Evolutionary conservation across 805 yeast species (phyloP), one percentile per base, ranked within the genome.

Genomic region (Saccharomycopsis fibuligera): DNA sequence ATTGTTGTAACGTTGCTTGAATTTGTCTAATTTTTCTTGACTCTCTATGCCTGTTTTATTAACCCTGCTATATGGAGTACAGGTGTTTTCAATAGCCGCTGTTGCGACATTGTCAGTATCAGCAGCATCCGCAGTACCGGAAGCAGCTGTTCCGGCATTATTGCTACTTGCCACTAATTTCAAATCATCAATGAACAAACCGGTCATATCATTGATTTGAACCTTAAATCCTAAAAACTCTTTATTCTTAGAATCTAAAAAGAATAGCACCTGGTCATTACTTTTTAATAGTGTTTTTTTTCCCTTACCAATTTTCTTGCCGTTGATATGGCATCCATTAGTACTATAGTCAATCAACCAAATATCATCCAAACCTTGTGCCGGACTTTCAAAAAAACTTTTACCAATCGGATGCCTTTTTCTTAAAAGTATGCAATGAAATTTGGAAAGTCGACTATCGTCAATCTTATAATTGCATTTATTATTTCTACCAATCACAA

Each of bases 331-430:
- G 60, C 96, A 85, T 2, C 86, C 83, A 62, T 89, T 90, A 0
- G 95, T 78, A 48, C 93, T 83, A 53, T 71, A 76, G 56, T 89
- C 96, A 41, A 86, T 65, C 27, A 90, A 67, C 95, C 95, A 88
- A 14, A 86, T 70, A 59, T 81, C 89, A 49, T 81, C 86, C 5
- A 81, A 65, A 50, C 83, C 82, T 64, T 78, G 83, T 0, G 88
- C 89, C 0, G 90, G 88, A 8, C 84, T 77, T 56, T 81, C 87
- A 59, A 68, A 77, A 3, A 81, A 72, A 29, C 79, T 70, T 27
- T 70, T 68, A 12, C 75, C 74, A 12, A 42, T 47, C 0, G 80
- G 80, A 59, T 83, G 87, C 50, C 88, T 69, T 51, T 79, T 75
- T 58, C 78, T 78, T 47, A 72, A 58, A 12, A 91, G 68, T 27